phyloP scores from a whole-genome alignment of 2,329 filamentous ascomycete species.

The Aspergillus pseudoviridinutans region DNA sequence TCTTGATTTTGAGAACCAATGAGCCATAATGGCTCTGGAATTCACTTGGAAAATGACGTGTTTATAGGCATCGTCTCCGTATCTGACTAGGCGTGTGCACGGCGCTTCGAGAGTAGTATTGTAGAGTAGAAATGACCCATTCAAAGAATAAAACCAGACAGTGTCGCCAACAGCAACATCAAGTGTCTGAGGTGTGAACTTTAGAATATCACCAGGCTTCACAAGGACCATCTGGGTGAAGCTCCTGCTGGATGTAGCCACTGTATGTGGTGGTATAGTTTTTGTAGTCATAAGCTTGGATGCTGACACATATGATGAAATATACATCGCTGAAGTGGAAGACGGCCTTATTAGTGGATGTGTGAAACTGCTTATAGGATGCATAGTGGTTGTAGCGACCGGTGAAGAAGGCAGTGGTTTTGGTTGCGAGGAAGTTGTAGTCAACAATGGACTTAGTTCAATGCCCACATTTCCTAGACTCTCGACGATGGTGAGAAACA shows the following conservation, averaged over 20 bases:
- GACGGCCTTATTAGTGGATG: background rate
- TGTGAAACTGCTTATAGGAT: background rate
- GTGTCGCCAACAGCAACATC: slow-evolving; percentile 1
- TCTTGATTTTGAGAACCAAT: background rate
- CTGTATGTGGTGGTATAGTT: background rate
- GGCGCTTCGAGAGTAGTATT: background rate
- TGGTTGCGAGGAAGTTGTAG: too few species aligned
- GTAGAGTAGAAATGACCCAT: background rate
- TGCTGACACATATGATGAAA: background rate
- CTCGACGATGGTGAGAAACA: too few species aligned
- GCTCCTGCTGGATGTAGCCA: background rate
- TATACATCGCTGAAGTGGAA: background rate
- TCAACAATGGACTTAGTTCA: too few species aligned
- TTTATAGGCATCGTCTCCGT: background rate
- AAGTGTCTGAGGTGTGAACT: background rate
- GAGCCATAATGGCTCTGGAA: background rate
- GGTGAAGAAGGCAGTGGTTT: background rate
- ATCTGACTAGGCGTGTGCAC: background rate
- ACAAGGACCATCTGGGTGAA: background rate
- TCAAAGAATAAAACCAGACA: background rate
- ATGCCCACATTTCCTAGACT: too few species aligned
- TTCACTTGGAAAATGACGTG: background rate
- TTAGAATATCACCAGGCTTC: background rate
- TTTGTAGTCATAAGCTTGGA: background rate
- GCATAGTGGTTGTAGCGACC: background rate